These are phyloP conservation scores for Triticum dicoccoides DNA, from an alignment of 176 grass and related monocot genomes.

Conservation along the genomic window DNA sequence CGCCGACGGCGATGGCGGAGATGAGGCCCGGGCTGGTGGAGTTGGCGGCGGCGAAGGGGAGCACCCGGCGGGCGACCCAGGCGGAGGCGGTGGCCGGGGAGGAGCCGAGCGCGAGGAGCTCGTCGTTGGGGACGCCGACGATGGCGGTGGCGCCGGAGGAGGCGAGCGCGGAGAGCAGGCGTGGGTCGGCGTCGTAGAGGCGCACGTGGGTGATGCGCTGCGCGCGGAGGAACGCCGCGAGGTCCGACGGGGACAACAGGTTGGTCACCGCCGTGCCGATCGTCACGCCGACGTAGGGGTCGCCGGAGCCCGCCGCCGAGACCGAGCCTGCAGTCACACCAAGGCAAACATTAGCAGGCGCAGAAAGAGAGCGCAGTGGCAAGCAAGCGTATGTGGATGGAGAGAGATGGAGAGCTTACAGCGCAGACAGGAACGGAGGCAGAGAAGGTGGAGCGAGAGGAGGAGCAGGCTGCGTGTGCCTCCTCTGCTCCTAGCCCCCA, in stretches of 20 bases:
- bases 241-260: slow-evolving; percentile 74
- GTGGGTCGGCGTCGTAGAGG: slow-evolving; percentile 79
- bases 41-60: slow-evolving; percentile 53
- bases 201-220: slow-evolving; percentile 81
- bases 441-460: slow-evolving; percentile 28
- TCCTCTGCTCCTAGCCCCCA: slow-evolving; percentile 53
- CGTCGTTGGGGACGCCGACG: slow-evolving; percentile 86
- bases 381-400: background rate
- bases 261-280: slow-evolving; percentile 81
- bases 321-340: background rate
- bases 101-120: slow-evolving; percentile 89
- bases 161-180: slow-evolving; percentile 63
- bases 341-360: background rate
- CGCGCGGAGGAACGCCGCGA: slow-evolving; percentile 61
- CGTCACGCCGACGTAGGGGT: slow-evolving; percentile 79
- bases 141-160: slow-evolving; percentile 55
- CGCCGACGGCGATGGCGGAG: slow-evolving; percentile 74
- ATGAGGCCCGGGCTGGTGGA: slow-evolving; percentile 28
- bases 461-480: slow-evolving; percentile 15
- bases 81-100: slow-evolving; percentile 55
- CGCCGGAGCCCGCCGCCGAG: slow-evolving; percentile 17
- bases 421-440: slow-evolving; percentile 30
- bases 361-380: background rate
- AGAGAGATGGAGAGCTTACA: slow-evolving; percentile 30
- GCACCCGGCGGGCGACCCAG: slow-evolving; percentile 66